Evolutionary conservation across 1,284 basidiomycete genomes (phyloP).

Genomic region (Apiotrichum gracile): DNA sequence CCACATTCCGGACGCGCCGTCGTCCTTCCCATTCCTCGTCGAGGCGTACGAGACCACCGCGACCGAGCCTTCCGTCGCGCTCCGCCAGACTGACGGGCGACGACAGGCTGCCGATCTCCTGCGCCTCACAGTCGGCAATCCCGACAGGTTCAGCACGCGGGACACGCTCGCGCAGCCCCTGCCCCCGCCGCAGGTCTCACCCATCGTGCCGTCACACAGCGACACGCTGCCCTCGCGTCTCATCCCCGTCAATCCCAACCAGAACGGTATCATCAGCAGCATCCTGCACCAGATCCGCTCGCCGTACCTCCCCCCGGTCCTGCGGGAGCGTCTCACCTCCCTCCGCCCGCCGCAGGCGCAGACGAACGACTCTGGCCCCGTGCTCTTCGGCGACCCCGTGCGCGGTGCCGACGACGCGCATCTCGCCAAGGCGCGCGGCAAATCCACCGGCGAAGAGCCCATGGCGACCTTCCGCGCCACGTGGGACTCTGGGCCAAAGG

Average conservation of each 20-base stretch:
- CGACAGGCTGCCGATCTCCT: constrained; percentile 34
- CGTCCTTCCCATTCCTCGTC: constrained; percentile 32
- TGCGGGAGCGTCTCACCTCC: constrained; percentile 37
- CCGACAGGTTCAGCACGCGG: constrained; percentile 26
- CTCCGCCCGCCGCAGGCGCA: constrained; percentile 31
- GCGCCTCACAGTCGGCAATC: constrained; percentile 28
- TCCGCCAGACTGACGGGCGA: constrained; percentile 30
- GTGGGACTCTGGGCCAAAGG: constrained; percentile 35
- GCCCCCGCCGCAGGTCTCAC: constrained; percentile 25
- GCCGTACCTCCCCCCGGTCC: constrained; percentile 31
- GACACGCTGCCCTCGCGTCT: constrained; percentile 21
- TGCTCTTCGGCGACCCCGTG: constrained; percentile 32
- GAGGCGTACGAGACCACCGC: constrained; percentile 26
- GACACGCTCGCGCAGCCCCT: constrained; percentile 25
- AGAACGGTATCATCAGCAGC: constrained; percentile 23
- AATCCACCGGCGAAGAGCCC: constrained; percentile 19
- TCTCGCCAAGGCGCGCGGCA: constrained; percentile 32
- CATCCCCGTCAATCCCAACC: constrained; percentile 31
- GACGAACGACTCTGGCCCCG: constrained; percentile 11
- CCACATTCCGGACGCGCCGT: constrained; percentile 17
- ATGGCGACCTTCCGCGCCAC: constrained; percentile 28
- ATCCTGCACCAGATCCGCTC: constrained; percentile 34
- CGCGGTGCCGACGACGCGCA: constrained; percentile 31
- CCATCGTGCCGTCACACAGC: constrained; percentile 33
- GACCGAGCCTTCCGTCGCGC: constrained; percentile 27